Evolutionary conservation across 169 alveolate species (phyloP).

Genomic region (Eimeria mitis): DNA sequence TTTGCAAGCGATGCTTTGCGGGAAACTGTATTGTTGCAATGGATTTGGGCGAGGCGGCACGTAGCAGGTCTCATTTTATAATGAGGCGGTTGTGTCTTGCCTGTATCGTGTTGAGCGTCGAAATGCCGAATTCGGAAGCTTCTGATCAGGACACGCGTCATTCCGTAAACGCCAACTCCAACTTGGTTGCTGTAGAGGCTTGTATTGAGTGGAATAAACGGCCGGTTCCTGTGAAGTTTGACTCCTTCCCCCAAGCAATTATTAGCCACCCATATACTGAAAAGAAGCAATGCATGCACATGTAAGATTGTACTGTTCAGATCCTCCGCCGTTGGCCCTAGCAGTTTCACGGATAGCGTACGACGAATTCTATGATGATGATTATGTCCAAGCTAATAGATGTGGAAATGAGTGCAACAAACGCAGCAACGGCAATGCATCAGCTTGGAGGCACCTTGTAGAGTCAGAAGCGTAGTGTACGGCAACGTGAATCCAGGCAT

Average conservation of each 20-base stretch:
- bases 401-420: not conserved
- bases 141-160: conserved; percentile 47
- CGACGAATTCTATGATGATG: not conserved
- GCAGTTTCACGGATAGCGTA: not conserved
- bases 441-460: not conserved
- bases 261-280: conserved; percentile 49
- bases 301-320: not conserved
- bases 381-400: not conserved
- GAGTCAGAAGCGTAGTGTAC: conserved; percentile 58
- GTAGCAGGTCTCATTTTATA: not conserved
- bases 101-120: conserved; percentile 9
- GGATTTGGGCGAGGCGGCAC: not conserved
- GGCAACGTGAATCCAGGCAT: conserved; percentile 37
- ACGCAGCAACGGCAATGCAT: not conserved
- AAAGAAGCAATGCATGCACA: not conserved
- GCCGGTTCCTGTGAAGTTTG: conserved; percentile 16
- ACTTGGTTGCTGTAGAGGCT: conserved; percentile 20
- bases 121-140: not conserved
- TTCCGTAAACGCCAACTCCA: conserved; percentile 70
- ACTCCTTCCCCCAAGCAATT: conserved; percentile 20
- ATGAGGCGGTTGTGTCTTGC: not conserved
- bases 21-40: conserved; percentile 94
- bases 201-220: not conserved
- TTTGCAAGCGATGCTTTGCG: conserved; percentile 91
- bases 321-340: not conserved